These are phyloP conservation scores for Vanrija humicola DNA, from an alignment of 1,284 basidiomycete genomes.

Conservation along the genomic window DNA sequence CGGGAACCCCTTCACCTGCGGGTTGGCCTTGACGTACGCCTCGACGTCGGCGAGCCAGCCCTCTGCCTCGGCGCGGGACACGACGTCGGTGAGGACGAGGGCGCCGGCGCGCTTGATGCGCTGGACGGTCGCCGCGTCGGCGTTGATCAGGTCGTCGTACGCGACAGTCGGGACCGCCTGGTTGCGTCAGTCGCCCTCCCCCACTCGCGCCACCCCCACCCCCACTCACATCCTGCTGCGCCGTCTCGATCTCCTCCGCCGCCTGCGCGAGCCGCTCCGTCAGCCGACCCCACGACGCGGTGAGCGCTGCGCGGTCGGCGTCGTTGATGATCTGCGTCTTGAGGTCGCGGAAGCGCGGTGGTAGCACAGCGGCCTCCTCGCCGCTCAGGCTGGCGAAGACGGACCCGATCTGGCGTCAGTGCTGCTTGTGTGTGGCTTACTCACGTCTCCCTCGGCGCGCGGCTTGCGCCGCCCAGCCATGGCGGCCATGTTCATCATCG, in stretches of 20 bases:
- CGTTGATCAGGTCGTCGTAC: conserved; percentile 55
- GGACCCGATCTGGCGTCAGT: conserved; percentile 52
- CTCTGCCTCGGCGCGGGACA: conserved; percentile 57
- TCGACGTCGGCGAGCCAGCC: conserved; percentile 59
- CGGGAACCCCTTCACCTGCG: conserved; percentile 58
- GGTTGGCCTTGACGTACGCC: conserved; percentile 59
- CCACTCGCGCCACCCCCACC: not conserved
- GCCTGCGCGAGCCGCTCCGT: conserved; percentile 54
- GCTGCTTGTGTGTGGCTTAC: not conserved
- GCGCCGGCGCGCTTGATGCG: conserved; percentile 59
- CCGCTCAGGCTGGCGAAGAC: conserved; percentile 59
- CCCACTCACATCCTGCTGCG: conserved; percentile 44
- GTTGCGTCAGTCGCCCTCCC: not conserved
- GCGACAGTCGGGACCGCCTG: conserved; percentile 60
- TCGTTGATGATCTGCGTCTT: conserved; percentile 55
- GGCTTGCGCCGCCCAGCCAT: conserved; percentile 4
- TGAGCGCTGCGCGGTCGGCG: conserved; percentile 53
- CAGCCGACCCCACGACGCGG: conserved; percentile 59
- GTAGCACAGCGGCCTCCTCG: conserved; percentile 51
- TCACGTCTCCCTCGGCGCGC: conserved; percentile 18
- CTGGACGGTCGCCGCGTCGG: conserved; percentile 49
- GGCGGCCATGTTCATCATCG: not conserved
- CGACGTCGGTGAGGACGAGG: conserved; percentile 60
- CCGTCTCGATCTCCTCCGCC: conserved; percentile 52
- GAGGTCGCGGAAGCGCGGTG: conserved; percentile 58